These are phyloP conservation scores for Fusarium sambucinum DNA, from an alignment of 2,329 filamentous ascomycete genomes.

Conservation along the genomic window DNA sequence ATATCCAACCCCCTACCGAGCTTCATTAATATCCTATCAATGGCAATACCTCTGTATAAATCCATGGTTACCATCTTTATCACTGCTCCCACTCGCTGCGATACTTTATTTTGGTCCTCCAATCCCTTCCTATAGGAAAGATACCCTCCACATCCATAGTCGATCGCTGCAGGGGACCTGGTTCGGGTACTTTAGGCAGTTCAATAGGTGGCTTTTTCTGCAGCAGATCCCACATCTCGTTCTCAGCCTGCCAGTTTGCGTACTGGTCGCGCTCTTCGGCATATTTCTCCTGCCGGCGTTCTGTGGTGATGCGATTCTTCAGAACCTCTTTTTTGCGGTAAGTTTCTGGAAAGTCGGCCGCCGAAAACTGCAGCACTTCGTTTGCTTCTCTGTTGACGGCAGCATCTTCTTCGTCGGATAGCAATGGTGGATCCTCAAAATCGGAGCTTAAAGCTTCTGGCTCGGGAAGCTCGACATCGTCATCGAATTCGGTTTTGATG, in stretches of 20 bases:
- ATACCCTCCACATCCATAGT: conserved; percentile 53
- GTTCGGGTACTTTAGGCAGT: conserved; percentile 49
- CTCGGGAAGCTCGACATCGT: conserved; percentile 2
- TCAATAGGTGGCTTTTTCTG: conserved; percentile 55
- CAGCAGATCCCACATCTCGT: conserved; percentile 60
- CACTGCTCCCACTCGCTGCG: conserved; percentile 59
- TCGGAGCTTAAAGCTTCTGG: conserved; percentile 36
- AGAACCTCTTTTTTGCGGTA: conserved; percentile 54
- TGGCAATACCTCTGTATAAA: background rate
- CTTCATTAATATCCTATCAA: background rate
- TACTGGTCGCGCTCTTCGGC: conserved; percentile 59
- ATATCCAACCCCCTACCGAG: background rate
- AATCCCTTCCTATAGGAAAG: conserved; percentile 54
- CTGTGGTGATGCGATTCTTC: conserved; percentile 55
- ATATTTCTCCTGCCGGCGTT: conserved; percentile 58
- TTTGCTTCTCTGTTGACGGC: conserved; percentile 55
- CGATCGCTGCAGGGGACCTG: conserved; percentile 46
- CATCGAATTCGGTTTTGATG: background rate
- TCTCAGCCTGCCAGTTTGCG: conserved; percentile 58
- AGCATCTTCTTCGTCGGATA: conserved; percentile 47
- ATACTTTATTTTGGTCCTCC: conserved; percentile 55
- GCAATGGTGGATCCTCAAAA: conserved; percentile 15
- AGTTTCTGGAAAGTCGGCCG: conserved; percentile 55
- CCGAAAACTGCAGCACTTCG: conserved; percentile 59
- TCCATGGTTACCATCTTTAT: background rate